phyloP scores from a whole-genome alignment of 2,329 filamentous ascomycete genomes.

The Venturia carpophila region DNA sequence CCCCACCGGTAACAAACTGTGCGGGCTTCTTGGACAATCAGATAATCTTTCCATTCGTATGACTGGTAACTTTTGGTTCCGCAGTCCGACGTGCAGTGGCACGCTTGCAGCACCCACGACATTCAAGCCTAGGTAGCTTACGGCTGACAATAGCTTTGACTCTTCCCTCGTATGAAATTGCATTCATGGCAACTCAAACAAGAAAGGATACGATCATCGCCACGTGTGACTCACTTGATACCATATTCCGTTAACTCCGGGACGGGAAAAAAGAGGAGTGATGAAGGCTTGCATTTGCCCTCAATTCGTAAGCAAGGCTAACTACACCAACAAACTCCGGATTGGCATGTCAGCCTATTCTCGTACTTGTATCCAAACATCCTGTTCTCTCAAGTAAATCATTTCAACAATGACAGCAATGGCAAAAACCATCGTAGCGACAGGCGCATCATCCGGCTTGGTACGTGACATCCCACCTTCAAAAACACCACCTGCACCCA shows the following conservation, averaged over 20 bases:
- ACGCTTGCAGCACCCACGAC: not conserved
- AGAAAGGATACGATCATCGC: not conserved
- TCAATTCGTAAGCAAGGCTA: slow-evolving; percentile 5
- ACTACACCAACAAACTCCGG: not conserved
- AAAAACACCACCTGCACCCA: not conserved
- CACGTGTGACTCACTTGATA: not conserved
- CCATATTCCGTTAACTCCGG: not conserved
- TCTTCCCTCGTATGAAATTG: not conserved
- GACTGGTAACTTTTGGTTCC: too few relatives aligned
- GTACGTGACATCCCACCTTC: slow-evolving; percentile 28
- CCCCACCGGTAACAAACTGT: too few relatives aligned
- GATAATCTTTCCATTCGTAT: too few relatives aligned
- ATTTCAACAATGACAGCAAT: slow-evolving; percentile 8
- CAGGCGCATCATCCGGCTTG: slow-evolving; percentile 43
- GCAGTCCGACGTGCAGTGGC: not conserved
- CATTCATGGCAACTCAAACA: not conserved
- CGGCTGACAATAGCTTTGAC: not conserved
- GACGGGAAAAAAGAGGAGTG: not conserved
- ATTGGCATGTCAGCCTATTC: not conserved
- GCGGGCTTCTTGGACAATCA: too few relatives aligned
- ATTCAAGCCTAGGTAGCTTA: not conserved
- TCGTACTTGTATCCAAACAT: not conserved
- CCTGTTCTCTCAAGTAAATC: not conserved
- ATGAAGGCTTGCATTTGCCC: not conserved
- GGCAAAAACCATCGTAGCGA: slow-evolving; percentile 26